Conservation (phyloP, 768 basidiomycete genomes). For the Sistotremastrum suecicum region DNA sequence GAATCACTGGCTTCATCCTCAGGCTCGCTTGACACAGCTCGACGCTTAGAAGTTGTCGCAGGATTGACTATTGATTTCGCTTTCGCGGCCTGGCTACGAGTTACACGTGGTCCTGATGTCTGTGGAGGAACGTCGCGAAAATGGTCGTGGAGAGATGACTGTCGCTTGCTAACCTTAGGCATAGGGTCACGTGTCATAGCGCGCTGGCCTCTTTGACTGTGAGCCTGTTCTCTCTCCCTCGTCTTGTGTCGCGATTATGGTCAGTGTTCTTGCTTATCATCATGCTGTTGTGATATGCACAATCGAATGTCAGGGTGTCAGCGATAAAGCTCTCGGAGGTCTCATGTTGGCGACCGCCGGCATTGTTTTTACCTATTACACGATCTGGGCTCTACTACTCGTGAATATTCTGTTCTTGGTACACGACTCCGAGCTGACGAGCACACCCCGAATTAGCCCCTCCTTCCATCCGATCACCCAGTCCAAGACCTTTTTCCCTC, state of each 20-base stretch:
- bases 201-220: too few species aligned
- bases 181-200: too few species aligned
- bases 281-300: neutral
- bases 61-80: too few species aligned
- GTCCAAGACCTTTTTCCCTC: conserved; percentile 72
- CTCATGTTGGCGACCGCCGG: conserved; percentile 67
- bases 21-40: too few species aligned
- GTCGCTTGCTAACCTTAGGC: too few species aligned
- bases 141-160: too few species aligned
- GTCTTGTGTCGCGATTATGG: neutral
- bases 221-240: too few species aligned
- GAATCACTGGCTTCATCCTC: too few species aligned
- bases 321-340: conserved; percentile 72
- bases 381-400: conserved; percentile 78
- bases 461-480: conserved; percentile 58
- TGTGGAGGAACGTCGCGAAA: too few species aligned
- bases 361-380: conserved; percentile 78
- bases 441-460: conserved; percentile 21
- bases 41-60: too few species aligned
- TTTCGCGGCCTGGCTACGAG: too few species aligned
- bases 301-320: conserved; percentile 37
- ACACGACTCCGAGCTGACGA: conserved; percentile 9
- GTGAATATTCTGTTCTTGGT: conserved; percentile 28
- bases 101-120: too few species aligned
- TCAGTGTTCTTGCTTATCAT: neutral